A percentile compares a stretch with the other conserved stretches of the same genome.
Conservation (phyloP, 1,284 basidiomycete species). For the Golubevia sp. region DNA sequence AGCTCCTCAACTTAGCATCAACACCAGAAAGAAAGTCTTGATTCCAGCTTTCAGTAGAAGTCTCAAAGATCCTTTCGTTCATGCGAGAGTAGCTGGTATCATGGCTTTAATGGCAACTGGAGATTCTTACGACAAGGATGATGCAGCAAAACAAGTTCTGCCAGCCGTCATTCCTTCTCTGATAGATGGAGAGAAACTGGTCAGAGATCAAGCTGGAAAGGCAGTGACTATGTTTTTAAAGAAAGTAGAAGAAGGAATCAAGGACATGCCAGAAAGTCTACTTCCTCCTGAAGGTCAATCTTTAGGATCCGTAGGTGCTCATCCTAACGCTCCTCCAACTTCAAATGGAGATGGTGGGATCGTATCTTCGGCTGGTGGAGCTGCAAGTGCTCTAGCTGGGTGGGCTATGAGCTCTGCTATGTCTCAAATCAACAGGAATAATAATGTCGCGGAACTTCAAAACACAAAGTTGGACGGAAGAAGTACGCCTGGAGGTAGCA, state of each 20-base stretch:
- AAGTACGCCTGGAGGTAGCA: not conserved
- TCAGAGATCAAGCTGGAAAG: slow-evolving; percentile 47
- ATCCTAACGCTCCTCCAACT: slow-evolving; percentile 7
- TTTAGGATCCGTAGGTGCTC: slow-evolving; percentile 8
- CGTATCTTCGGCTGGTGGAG: slow-evolving; percentile 43
- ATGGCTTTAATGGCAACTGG: slow-evolving; percentile 96
- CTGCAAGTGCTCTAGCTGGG: slow-evolving; percentile 43
- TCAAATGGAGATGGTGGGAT: slow-evolving; percentile 5
- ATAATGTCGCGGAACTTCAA: not conserved
- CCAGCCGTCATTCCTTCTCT: slow-evolving; percentile 48
- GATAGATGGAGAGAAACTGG: slow-evolving; percentile 48
- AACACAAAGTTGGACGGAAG: slow-evolving; percentile 5
- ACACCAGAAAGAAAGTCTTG: slow-evolving; percentile 91
- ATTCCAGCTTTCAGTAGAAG: slow-evolving; percentile 91
- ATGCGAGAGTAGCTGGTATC: slow-evolving; percentile 88
- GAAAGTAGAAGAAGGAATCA: slow-evolving; percentile 27
- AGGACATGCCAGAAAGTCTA: slow-evolving; percentile 31
- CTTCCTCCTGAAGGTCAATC: slow-evolving; percentile 19
- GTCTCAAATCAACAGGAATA: slow-evolving; percentile 6
- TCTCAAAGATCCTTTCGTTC: slow-evolving; percentile 88
- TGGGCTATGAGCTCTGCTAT: slow-evolving; percentile 47
- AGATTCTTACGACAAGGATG: slow-evolving; percentile 73
- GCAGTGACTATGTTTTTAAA: slow-evolving; percentile 43
- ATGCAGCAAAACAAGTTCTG: slow-evolving; percentile 36
- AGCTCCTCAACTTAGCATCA: slow-evolving; percentile 79